Base-by-base conservation (phyloP, 805 yeast genomes). In the Candida succiphila region DNA sequence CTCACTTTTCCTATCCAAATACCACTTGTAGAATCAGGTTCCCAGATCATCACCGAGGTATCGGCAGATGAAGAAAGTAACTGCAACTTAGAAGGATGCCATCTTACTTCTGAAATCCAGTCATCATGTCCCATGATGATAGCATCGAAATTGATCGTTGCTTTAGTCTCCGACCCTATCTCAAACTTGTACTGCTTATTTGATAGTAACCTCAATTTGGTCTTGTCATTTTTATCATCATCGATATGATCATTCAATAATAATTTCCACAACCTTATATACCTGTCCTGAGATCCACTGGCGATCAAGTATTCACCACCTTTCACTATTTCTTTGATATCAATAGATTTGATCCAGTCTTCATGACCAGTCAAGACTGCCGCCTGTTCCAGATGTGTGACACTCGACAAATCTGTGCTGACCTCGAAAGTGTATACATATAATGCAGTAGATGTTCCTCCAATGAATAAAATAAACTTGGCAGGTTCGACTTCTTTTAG, bases 41-140 rank as follows among this genome's bases (percentile, higher is more conserved):
- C 80, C 98, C 98, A 92, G 8, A 87, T 62, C 83, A 92, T 88
- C 32, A 89, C 61, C 0, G 95, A 83, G 1, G 96, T 81, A 53
- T 94, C 98, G 1, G 96, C 89, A 29, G 95, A 83, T 1, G 95
- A 76, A 0, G 96, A 85, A 26, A 92, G 56, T 22, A 92, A 61
- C 41, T 71, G 72, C 23, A 74, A 48, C 34, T 71, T 66, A 6
- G 61, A 52, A 3, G 84, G 78, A 49, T 80, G 84, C 97, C 98
- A 92, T 35, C 68, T 63, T 30, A 92, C 62, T 8, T 85, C 75
- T 3, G 89, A 75, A 18, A 94, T 78, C 98, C 98, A 92, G 54
- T 92, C 99, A 52, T 92, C 99, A 56, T 92, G 98, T 7, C 98
- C 99, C 81, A 92, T 79, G 18, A 92, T 75, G 38, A 92, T 70